A percentile compares a stretch with the other conserved stretches of the same genome.
These are phyloP conservation scores for Mycena belliarum DNA, from an alignment of 768 basidiomycete genomes.

Conservation along the genomic window DNA sequence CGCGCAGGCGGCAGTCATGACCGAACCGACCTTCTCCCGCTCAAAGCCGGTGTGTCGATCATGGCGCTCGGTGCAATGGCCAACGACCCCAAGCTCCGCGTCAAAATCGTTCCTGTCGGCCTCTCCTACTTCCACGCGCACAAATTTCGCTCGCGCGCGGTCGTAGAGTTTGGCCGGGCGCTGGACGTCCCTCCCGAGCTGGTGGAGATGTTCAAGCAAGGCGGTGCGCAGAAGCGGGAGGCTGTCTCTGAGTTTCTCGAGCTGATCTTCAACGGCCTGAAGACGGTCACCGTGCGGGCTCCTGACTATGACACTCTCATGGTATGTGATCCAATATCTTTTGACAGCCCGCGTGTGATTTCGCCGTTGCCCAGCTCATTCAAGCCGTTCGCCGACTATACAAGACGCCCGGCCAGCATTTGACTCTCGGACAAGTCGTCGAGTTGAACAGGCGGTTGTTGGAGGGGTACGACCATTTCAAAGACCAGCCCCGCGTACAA, in stretches of 20 bases:
- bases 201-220: conserved; percentile 88
- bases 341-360: no score
- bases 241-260: conserved; percentile 89
- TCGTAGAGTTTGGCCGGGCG: conserved; percentile 93
- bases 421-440: conserved; percentile 94
- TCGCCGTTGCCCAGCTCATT: conserved; percentile 63
- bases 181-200: conserved; percentile 89
- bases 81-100: conserved; percentile 78
- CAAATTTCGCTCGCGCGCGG: conserved; percentile 93
- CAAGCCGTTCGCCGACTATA: conserved; percentile 94
- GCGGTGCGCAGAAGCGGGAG: conserved; percentile 85
- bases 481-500: conserved; percentile 87
- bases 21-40: conserved; percentile 90
- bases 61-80: conserved; percentile 99
- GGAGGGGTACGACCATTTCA: conserved; percentile 90
- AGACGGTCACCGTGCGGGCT: conserved; percentile 93
- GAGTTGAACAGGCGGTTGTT: conserved; percentile 91
- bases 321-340: conserved; percentile 55
- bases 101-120: conserved; percentile 90
- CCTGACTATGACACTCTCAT: conserved; percentile 98
- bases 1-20: conserved; percentile 92
- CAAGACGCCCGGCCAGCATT: conserved; percentile 90
- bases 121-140: conserved; percentile 75
- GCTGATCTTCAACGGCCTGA: conserved; percentile 87
- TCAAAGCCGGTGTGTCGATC: conserved; percentile 96